Base-by-base conservation (phyloP, 2,329 filamentous ascomycete species). In the Apiospora malaysiana region DNA sequence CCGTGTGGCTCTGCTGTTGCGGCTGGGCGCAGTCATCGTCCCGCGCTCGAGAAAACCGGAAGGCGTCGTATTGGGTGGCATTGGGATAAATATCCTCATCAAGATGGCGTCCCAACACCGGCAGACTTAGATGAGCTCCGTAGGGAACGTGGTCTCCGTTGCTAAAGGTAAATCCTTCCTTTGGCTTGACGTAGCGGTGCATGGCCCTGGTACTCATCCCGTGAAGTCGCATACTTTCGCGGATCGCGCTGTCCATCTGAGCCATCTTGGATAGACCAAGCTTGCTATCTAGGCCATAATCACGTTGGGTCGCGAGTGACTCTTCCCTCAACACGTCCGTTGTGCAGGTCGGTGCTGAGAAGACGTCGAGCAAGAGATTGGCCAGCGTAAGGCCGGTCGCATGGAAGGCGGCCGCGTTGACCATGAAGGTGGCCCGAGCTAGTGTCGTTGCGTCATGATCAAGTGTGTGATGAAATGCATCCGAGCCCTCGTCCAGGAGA, bases 361-460 rank as follows among this genome's bases (percentile, higher is more conserved):
- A 66, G 32, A 66, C 59, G 18, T 66, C 59, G 27, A 66, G 59
- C 32, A 66, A 5, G 6, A 66, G 32, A 7, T 66, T 66, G 32
- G 18, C 59, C 32, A 66, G 16, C 32, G 59, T 66, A 14, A 66
- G 59, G 4, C 59, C 59, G 9, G 59, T 66, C 32, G 59, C 59
- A 14, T 66, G 59, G 16, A 66, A 66, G 32, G 59, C 59, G 59
- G 59, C 59, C 3, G 59, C 40, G 32, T 66, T 66, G 32, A 66
- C 59, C 59, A 66, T 66, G 32, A 66, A 18, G 1, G 59, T 18
- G 14, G 32, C 59, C 18, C 59, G 59, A 10, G 59, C 59, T 5
- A 66, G 32, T 9, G 32, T 42, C 16, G 59, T 66, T 9, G 59
- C 32, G 32, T 66, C 37, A 14, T 42, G 18, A 16, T 42, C 32